These are phyloP conservation scores for Marchantia polymorpha DNA, from an alignment of 225 moss, liverwort and hornwort genomes.

Conservation along the genomic window DNA sequence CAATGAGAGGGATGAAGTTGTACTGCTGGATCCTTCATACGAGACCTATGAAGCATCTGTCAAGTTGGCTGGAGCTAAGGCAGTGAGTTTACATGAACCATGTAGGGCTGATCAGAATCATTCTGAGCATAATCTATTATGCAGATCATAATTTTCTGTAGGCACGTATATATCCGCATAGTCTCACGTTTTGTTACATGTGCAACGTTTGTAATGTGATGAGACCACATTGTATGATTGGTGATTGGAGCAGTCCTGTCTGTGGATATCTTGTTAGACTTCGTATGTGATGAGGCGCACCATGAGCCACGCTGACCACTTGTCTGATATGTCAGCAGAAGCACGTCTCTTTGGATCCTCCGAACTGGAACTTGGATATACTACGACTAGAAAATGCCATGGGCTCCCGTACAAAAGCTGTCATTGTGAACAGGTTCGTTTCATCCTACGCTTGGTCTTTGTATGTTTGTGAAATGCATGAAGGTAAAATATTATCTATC, in stretches of 20 bases:
- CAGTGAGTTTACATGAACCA: conserved; percentile 49
- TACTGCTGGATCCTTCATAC: conserved; percentile 80
- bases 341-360: conserved; percentile 61
- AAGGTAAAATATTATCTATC: neutral
- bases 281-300: too few species aligned
- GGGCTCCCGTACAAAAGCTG: conserved; percentile 62
- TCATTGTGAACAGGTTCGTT: conserved; percentile 70
- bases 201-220: too few species aligned
- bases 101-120: too few species aligned
- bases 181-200: too few species aligned
- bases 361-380: conserved; percentile 62
- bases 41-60: conserved; percentile 87
- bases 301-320: too few species aligned
- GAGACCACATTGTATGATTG: too few species aligned
- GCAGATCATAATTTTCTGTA: too few species aligned
- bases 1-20: conserved; percentile 76
- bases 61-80: conserved; percentile 71
- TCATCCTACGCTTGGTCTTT: neutral
- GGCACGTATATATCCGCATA: too few species aligned
- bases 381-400: conserved; percentile 58
- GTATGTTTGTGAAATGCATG: neutral
- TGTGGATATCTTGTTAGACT: too few species aligned
- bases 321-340: conserved; percentile 28
- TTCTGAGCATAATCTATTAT: too few species aligned
- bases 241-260: too few species aligned